phyloP scores from a whole-genome alignment of 2,329 filamentous ascomycete species.

The Magnaporthiopsis incrustans region DNA sequence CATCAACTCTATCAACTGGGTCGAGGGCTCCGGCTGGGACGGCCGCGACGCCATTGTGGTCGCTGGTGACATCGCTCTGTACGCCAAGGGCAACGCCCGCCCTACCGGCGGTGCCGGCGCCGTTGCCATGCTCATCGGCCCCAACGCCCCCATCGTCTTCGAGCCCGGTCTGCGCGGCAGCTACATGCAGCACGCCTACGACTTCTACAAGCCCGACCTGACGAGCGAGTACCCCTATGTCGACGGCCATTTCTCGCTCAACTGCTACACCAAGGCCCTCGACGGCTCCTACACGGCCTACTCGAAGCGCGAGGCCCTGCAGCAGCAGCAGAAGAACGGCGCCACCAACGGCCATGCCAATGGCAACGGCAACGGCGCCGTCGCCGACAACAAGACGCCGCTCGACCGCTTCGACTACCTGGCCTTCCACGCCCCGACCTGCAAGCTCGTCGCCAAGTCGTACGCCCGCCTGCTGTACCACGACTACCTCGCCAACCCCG shows the following conservation, averaged over 20 bases:
- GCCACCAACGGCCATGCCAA: conserved; percentile 37
- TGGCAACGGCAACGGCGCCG: conserved; percentile 40
- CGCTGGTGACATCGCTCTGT: conserved; percentile 75
- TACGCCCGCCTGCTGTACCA: conserved; percentile 80
- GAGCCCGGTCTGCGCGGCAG: conserved; percentile 73
- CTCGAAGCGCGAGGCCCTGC: conserved; percentile 60
- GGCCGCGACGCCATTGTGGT: conserved; percentile 74
- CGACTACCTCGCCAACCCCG: conserved; percentile 68
- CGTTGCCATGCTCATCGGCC: conserved; percentile 72
- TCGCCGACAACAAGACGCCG: conserved; percentile 43
- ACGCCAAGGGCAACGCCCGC: conserved; percentile 74
- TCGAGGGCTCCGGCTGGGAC: conserved; percentile 83
- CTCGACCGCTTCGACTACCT: conserved; percentile 80
- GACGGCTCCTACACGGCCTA: conserved; percentile 78
- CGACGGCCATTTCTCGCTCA: conserved; percentile 75
- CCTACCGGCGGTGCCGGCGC: conserved; percentile 74
- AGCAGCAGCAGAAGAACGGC: conserved; percentile 29
- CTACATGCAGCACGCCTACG: conserved; percentile 79
- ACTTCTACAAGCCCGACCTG: conserved; percentile 86
- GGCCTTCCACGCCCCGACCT: conserved; percentile 75
- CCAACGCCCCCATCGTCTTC: conserved; percentile 66
- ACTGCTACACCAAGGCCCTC: conserved; percentile 73
- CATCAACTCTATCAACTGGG: conserved; percentile 78
- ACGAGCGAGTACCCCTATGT: conserved; percentile 83
- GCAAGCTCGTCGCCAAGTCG: conserved; percentile 81